A percentile compares a stretch with the other conserved stretches of the same genome.
Conservation (phyloP, 345 rosid genomes). For the Combretum micranthum region DNA sequence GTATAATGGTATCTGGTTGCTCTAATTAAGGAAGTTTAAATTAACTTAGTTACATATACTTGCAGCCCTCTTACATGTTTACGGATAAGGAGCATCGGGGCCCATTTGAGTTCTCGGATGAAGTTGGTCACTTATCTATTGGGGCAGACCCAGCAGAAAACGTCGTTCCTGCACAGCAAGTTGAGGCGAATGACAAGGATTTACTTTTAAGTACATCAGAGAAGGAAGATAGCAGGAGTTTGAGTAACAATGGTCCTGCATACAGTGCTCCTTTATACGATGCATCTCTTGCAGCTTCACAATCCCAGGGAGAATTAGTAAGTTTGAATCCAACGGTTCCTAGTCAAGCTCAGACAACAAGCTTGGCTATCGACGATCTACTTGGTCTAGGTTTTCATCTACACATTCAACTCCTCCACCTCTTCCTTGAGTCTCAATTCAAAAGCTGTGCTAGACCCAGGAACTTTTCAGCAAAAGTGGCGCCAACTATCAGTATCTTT, state of each 20-base stretch:
- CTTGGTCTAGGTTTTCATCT: slow-evolving; percentile 63
- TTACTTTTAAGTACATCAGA: slow-evolving; percentile 70
- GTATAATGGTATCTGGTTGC: neutral
- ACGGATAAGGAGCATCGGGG: slow-evolving; percentile 91
- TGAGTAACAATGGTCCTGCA: slow-evolving; percentile 46
- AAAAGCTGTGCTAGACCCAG: slow-evolving; percentile 71
- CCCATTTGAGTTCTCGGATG: slow-evolving; percentile 87
- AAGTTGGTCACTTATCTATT: slow-evolving; percentile 56
- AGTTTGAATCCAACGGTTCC: slow-evolving; percentile 31
- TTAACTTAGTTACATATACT: slow-evolving; percentile 13
- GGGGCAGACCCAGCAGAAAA: slow-evolving; percentile 53
- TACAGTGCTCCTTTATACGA: slow-evolving; percentile 67
- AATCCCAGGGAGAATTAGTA: slow-evolving; percentile 41
- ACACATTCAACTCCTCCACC: slow-evolving; percentile 40
- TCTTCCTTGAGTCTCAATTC: slow-evolving; percentile 78
- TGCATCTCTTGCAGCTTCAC: slow-evolving; percentile 30
- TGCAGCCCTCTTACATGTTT: slow-evolving; percentile 98
- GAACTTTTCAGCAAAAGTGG: slow-evolving; percentile 89
- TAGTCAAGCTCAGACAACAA: slow-evolving; percentile 32
- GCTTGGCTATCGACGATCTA: slow-evolving; percentile 77
- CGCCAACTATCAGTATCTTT: slow-evolving; percentile 68
- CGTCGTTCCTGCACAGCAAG: slow-evolving; percentile 53
- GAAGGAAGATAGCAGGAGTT: slow-evolving; percentile 65
- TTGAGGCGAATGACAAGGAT: slow-evolving; percentile 87
- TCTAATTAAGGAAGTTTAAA: neutral